Evolutionary conservation across 768 basidiomycete species (phyloP), one percentile per base, ranked within the genome.

Genomic region (Pleurotus citrinopileatus): DNA sequence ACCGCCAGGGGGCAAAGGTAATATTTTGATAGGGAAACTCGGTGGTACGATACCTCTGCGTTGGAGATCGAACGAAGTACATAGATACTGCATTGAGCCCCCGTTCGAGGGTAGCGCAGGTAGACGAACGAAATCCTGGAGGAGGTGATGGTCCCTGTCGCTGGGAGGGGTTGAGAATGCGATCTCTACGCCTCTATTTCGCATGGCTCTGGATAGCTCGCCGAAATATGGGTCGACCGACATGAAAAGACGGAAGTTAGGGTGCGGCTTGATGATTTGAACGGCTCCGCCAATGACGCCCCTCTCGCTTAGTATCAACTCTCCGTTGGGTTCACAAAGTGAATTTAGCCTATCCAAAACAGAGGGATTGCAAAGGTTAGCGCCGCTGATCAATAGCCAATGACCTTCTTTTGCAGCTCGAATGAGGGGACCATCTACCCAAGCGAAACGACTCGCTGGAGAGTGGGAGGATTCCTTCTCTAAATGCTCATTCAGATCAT

Each of bases 321-420:
- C 75, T 3, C 97, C 97, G 52, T 88, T 78, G 10, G 79, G 78
- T 70, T 99, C 97, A 66, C 96, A 98, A 8, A 99, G 83, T 26
- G 94, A 94, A 68, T 99, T 99, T 36, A 99, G 82, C 29, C 97
- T 83, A 71, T 99, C 97, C 19, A 99, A 82, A 13, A 99, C 94
- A 10, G 97, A 96, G 1, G 96, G 86, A 57, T 83, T 95, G 72
- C 97, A 99, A 15, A 94, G 77, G 63, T 99, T 99, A 40, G 97
- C 95, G 53, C 86, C 88, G 59, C 97, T 93, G 52, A 99, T 79
- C 40, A 97, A 72, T 42, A 96, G 71, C 95, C 97, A 98, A 61
- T 87, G 78, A 2, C 97, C 97, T 8, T 76, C 70, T 65, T 87
- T 91, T 75, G 98, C 83, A 1, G 97, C 94, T 43, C 73, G 79